Base-by-base conservation (phyloP, 352 stramenopile genomes). In the Phytopythium boreale region DNA sequence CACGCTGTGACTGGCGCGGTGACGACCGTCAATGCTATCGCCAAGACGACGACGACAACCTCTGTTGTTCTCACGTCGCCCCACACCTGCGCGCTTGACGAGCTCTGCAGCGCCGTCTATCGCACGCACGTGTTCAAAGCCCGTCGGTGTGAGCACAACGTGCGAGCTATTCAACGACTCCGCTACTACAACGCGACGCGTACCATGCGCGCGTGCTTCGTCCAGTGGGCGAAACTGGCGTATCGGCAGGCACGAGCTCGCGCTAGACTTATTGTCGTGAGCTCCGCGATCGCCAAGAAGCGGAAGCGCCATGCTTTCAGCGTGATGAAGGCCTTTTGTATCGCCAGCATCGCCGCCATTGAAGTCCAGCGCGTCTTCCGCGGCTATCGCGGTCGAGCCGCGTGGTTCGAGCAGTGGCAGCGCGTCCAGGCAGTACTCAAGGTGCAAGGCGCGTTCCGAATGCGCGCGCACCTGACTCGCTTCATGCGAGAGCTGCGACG, bases 351-450 rank as follows among this genome's bases (percentile, higher is more conserved):
- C 12, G 83, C 80, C 26, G 80, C 79, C 24, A 68, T 84, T 6
- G 83, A 90, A 50, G 86, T 92, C 60, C 83, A 92, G 53, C 77
- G 80, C 6, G 68, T 81, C 22, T 79, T 78, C 61, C 80, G 83
- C 11, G 80, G 83, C 5, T 76, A 80, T 61, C 51, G 65, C 5
- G 80, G 77, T 0, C 67, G 83, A 17, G 66, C 72, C 11, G 61
- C 72, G 26, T 75, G 67, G 64, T 2, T 37, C 19, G 56, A 34
- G 24, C 56, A 62, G 39, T 84, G 73, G 70, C 58, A 27, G 24
- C 69, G 75, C 22, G 67, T 92, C 2, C 79, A 90, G 64, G 80
- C 80, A 19, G 79, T 67, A 3, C 59, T 89, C 46, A 61, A 55
- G 64, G 80, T 92, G 31, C 83, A 92, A 62, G 76, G 80, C 24